These are phyloP conservation scores for Adansonia gregorii DNA, from an alignment of 441 rosid species.

Conservation along the genomic window DNA sequence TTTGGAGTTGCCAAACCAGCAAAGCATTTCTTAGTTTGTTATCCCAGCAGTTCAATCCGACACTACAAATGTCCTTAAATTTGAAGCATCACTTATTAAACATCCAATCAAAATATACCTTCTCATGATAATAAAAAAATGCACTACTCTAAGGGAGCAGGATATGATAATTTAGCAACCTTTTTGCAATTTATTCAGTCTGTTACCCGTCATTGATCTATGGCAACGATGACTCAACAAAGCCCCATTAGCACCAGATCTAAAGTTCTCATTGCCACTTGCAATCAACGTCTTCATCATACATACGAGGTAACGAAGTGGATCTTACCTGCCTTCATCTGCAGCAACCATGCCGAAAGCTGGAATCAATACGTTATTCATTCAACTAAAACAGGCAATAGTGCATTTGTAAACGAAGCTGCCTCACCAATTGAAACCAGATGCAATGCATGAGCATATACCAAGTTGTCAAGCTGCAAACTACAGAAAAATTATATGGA, in stretches of 20 bases:
- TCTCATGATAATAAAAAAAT: not conserved
- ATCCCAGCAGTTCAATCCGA: not conserved
- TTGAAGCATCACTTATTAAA: not conserved
- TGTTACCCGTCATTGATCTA: not conserved
- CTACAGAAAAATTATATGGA: not conserved
- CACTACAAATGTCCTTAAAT: not conserved
- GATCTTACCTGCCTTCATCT: not conserved
- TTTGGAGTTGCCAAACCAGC: not conserved
- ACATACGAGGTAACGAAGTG: not conserved
- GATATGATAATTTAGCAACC: not conserved
- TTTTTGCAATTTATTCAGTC: not conserved
- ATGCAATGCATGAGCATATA: not conserved
- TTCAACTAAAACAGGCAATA: not conserved
- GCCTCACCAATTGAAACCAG: not conserved
- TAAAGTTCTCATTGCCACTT: no score
- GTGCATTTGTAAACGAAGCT: not conserved
- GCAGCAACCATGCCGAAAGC: not conserved
- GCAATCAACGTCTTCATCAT: not conserved
- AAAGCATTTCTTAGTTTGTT: not conserved
- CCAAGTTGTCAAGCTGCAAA: not conserved
- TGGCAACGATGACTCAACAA: not conserved
- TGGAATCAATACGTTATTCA: not conserved
- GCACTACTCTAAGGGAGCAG: not conserved
- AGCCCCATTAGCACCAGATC: not conserved
- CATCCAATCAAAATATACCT: not conserved